phyloP scores from a whole-genome alignment of 495 filamentous ascomycete genomes.

The Daldinia concentrica region DNA sequence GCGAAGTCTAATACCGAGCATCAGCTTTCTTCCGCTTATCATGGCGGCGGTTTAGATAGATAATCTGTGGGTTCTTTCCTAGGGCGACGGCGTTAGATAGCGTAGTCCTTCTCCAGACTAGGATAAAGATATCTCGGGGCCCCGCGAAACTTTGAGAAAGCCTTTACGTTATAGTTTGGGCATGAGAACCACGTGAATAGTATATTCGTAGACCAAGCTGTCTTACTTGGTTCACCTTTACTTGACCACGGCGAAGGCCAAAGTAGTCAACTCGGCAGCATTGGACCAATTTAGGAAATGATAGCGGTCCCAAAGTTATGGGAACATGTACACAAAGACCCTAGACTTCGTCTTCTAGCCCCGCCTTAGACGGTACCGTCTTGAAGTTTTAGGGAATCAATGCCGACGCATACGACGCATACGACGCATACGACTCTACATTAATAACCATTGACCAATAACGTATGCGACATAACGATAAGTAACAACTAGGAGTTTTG shows the following conservation, averaged over 20 bases:
- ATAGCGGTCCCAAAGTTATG: slow-evolving; percentile 31
- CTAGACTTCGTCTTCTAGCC: slow-evolving; percentile 2
- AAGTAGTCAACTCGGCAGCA: not conserved
- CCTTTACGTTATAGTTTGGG: slow-evolving; percentile 22
- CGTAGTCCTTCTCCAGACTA: slow-evolving; percentile 16
- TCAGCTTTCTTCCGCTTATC: slow-evolving; percentile 24
- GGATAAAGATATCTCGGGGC: slow-evolving; percentile 32
- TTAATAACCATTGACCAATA: slow-evolving; percentile 24
- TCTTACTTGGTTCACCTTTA: not conserved
- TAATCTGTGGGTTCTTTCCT: slow-evolving; percentile 31
- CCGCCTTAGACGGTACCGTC: slow-evolving; percentile 9
- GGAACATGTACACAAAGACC: not conserved
- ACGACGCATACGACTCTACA: slow-evolving; percentile 22
- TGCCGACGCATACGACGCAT: slow-evolving; percentile 28
- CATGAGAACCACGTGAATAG: slow-evolving; percentile 13
- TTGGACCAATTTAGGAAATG: slow-evolving; percentile 28
- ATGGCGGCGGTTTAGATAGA: slow-evolving; percentile 15
- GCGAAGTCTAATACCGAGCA: slow-evolving; percentile 21
- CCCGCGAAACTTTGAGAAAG: slow-evolving; percentile 10
- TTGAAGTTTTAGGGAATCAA: slow-evolving; percentile 2
- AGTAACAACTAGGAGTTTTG: slow-evolving; percentile 3
- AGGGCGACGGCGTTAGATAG: slow-evolving; percentile 14
- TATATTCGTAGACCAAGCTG: not conserved
- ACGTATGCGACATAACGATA: not conserved
- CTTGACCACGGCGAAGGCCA: not conserved